A percentile compares a stretch with the other conserved stretches of the same genome.
These are phyloP conservation scores for Trichoderma gamsii DNA, from an alignment of 495 filamentous ascomycete genomes.

Conservation along the genomic window DNA sequence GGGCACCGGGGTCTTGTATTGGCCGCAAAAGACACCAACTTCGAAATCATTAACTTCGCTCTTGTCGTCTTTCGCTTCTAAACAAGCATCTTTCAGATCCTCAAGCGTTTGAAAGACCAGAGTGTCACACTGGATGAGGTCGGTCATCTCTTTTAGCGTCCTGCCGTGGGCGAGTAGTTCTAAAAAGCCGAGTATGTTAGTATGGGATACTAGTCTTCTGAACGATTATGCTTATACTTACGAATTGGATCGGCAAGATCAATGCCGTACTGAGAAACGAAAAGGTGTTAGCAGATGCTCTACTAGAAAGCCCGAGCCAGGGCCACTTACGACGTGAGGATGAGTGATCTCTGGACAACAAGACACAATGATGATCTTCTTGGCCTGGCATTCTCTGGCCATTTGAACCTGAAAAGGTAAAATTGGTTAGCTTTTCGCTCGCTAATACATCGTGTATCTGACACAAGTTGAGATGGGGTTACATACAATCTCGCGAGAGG, in stretches of 20 bases:
- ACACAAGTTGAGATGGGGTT: slow-evolving; percentile 23
- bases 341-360: slow-evolving; percentile 80
- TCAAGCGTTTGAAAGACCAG: slow-evolving; percentile 86
- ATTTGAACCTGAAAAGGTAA: slow-evolving; percentile 39
- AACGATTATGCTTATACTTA: neutral
- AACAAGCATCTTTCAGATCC: slow-evolving; percentile 75
- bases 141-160: slow-evolving; percentile 59
- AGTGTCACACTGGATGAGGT: slow-evolving; percentile 82
- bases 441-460: too few relatives aligned
- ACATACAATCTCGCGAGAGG: slow-evolving; percentile 77
- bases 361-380: slow-evolving; percentile 83
- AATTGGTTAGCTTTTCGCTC: neutral
- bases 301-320: neutral
- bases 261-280: slow-evolving; percentile 61
- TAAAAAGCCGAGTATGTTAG: neutral
- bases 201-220: too few relatives aligned
- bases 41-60: slow-evolving; percentile 60
- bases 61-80: slow-evolving; percentile 54
- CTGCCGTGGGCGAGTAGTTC: slow-evolving; percentile 84
- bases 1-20: slow-evolving; percentile 77
- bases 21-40: slow-evolving; percentile 93
- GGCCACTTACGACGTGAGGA: slow-evolving; percentile 40
- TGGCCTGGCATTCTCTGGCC: slow-evolving; percentile 86
- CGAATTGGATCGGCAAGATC: slow-evolving; percentile 51
- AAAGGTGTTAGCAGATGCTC: slow-evolving; percentile 8